Percentiles rank a stretch among this genome's conserved stretches.
Evolutionary conservation across 805 yeast species (phyloP).

Genomic region (Candida succiphila): DNA sequence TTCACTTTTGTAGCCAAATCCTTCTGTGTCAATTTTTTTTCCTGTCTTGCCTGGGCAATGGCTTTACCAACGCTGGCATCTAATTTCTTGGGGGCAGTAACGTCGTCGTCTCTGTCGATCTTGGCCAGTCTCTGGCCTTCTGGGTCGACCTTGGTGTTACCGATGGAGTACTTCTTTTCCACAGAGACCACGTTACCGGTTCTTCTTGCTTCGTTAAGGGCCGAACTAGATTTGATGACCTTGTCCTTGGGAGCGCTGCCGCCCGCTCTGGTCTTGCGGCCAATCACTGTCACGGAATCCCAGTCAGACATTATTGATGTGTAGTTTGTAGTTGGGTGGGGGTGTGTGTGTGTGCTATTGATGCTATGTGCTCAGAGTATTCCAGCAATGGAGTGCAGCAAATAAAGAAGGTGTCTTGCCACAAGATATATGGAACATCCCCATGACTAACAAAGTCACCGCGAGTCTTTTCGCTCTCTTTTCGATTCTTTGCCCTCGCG

Average conservation of each 20-base stretch:
- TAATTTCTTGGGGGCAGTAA: slow-evolving; percentile 84
- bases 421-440: too few species aligned
- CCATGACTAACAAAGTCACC: too few species aligned
- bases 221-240: slow-evolving; percentile 71
- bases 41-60: slow-evolving; percentile 77
- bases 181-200: slow-evolving; percentile 80
- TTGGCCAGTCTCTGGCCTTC: slow-evolving; percentile 95
- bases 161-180: slow-evolving; percentile 80
- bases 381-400: too few species aligned
- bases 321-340: not conserved
- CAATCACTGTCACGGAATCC: slow-evolving; percentile 87
- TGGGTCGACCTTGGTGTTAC: slow-evolving; percentile 55
- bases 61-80: slow-evolving; percentile 81
- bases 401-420: too few species aligned
- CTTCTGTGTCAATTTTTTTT: slow-evolving; percentile 85
- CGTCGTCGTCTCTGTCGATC: slow-evolving; percentile 88
- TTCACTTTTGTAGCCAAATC: slow-evolving; percentile 92
- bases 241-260: slow-evolving; percentile 71
- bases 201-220: slow-evolving; percentile 91
- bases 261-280: slow-evolving; percentile 80
- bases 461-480: too few species aligned
- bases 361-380: too few species aligned
- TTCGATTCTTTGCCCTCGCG: too few species aligned
- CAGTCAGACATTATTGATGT: slow-evolving; percentile 49
- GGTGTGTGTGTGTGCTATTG: not conserved